Percentiles rank a stretch among this genome's conserved stretches.
phyloP scores from a whole-genome alignment of 2,329 filamentous ascomycete species.

The Diaporthe batatas region DNA sequence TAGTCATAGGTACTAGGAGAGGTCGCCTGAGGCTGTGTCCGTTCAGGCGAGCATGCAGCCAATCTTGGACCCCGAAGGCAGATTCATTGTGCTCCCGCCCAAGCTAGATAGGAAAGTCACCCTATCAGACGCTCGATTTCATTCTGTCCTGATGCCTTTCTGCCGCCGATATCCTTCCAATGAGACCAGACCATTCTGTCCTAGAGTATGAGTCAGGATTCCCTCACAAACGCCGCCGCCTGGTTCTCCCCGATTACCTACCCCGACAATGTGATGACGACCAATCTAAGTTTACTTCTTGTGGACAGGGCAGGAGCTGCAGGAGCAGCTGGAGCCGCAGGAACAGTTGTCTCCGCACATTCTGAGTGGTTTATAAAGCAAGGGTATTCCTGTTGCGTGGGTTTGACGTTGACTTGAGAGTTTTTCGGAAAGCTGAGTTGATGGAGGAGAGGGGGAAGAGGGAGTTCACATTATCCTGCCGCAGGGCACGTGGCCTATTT shows the following conservation, averaged over 20 bases:
- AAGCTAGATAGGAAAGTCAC: too few species aligned
- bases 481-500: conserved; percentile 23
- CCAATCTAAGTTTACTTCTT: background rate
- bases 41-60: background rate
- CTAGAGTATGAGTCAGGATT: background rate
- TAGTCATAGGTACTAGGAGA: too few species aligned
- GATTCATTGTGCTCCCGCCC: too few species aligned
- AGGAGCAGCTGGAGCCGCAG: conserved; percentile 18
- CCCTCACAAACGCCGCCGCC: background rate
- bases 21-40: background rate
- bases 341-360: conserved; percentile 30
- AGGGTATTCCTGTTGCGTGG: background rate
- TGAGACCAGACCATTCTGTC: background rate
- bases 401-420: background rate
- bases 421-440: background rate
- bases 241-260: background rate
- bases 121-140: background rate
- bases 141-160: background rate
- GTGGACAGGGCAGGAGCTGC: background rate
- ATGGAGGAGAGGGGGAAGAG: background rate
- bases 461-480: background rate
- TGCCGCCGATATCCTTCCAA: background rate
- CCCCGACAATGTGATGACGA: background rate
- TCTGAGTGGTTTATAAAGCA: background rate
- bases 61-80: background rate